Evolutionary conservation across 192 early-diverging fungal species (phyloP), one percentile per base, ranked within the genome.

Genomic region (Dispira simplex): DNA sequence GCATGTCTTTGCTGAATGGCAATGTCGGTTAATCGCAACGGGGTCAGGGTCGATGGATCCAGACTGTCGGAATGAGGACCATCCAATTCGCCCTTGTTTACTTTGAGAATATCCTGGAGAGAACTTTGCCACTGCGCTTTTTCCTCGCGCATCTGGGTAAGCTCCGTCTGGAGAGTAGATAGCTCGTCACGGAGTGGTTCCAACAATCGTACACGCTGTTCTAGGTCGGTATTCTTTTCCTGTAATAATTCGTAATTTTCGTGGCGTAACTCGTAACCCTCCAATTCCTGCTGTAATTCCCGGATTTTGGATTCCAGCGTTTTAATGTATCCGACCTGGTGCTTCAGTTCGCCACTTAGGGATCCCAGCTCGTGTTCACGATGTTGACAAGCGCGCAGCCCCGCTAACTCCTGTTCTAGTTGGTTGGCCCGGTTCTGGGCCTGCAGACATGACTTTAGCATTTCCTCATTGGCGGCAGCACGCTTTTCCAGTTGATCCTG

Each of bases 281-380:
- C 54, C 46, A 68, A 69, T 62, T 78, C 71, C 28, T 73, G 66
- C 25, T 80, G 75, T 48, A 86, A 74, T 52, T 77, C 71, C 12
- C 70, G 65, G 32, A 84, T 73, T 39, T 82, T 76, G 53, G 78
- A 69, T 64, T 86, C 81, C 44, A 89, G 68, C 6, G 66, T 71
- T 26, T 69, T 68, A 18, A 77, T 76, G 62, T 79, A 75, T 3
- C 73, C 66, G 46, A 81, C 83, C 63, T 86, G 83, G 62, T 79
- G 73, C 26, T 46, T 64, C 54, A 76, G 69, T 39, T 78, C 74
- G 23, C 77, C 76, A 58, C 75, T 71, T 9, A 77, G 66, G 43
- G 69, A 72, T 9, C 53, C 76, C 16, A 73, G 63, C 51, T 53
- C 8, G 46, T 44, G 58, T 6, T 70, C 68, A 18, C 18, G n/a